Evolutionary conservation across 495 filamentous ascomycete genomes (phyloP), one percentile per base, ranked within the genome.

Genomic region (Talaromyces borbonicus): DNA sequence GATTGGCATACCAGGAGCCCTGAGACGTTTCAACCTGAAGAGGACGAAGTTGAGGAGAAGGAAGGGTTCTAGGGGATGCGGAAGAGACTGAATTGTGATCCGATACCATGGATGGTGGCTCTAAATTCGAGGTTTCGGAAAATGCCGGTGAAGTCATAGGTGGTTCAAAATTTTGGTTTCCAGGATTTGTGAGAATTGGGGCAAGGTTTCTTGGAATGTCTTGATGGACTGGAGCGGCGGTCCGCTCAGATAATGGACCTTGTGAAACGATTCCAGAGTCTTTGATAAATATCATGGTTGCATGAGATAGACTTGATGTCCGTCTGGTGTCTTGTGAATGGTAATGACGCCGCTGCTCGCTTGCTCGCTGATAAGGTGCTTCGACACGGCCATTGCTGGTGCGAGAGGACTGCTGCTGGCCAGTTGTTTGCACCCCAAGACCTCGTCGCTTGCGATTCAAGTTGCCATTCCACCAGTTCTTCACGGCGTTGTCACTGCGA

Each of bases 381-480:
- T 67, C 65, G 19, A 69, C 56, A 18, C 68, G 62, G 55, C 67
- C 64, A 48, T 52, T 64, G 60, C 55, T 57, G 16, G 66, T 60
- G 52, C 63, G 63, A 8, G 67, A 60, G 27, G 59, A 51, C 43
- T 58, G 56, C 8, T 49, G 37, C 19, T 41, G 38, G 51, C 43
- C 48, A 44, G 56, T 56, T 55, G 58, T 56, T 31, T 60, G 63
- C 43, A 56, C 69, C 46, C 57, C 68, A 51, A 64, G 67, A 58
- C 62, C 73, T 52, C 68, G 60, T 44, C 62, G 59, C 56, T 70
- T 72, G 53, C 90, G 79, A 66, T 96, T 95, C 80, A 87, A 83
- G 57, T 85, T 85, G 26, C 92, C 90, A 63, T 98, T 97, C 87
- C 87, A 96, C 87, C 89, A 97, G 66, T 98, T 98, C 78, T 98